phyloP scores from a whole-genome alignment of 352 stramenopile genomes.

The Phytophthora lateralis region DNA sequence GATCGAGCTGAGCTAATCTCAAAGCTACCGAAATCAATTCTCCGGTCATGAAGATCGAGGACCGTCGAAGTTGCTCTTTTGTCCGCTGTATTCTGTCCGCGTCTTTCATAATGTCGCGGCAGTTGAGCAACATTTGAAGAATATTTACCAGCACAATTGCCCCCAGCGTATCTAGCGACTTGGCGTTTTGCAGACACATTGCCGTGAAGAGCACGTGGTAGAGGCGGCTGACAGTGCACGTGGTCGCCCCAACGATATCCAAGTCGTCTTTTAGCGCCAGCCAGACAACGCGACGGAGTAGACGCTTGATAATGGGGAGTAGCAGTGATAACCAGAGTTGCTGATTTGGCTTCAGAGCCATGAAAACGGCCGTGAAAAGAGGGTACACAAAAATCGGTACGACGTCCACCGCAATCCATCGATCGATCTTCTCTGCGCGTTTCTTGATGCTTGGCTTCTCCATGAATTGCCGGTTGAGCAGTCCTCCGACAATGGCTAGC shows the following conservation, averaged over 20 bases:
- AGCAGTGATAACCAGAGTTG: constrained; percentile 39
- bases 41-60: not conserved
- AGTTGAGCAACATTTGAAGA: constrained; percentile 18
- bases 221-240: constrained; percentile 22
- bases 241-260: constrained; percentile 31
- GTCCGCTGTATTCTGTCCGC: not conserved
- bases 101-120: constrained; percentile 20
- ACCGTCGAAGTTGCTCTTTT: not conserved
- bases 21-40: constrained; percentile 7
- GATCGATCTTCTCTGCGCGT: constrained; percentile 9
- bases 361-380: constrained; percentile 36
- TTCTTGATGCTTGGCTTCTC: constrained; percentile 4
- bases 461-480: constrained; percentile 6
- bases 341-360: constrained; percentile 13
- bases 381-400: constrained; percentile 39
- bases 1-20: not conserved
- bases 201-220: constrained; percentile 48
- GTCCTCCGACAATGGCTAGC: constrained; percentile 7
- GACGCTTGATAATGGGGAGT: constrained; percentile 35
- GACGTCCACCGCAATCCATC: constrained; percentile 19
- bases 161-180: constrained; percentile 32
- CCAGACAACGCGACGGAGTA: constrained; percentile 27
- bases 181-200: constrained; percentile 44
- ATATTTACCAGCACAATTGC: constrained; percentile 31
- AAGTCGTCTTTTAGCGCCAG: constrained; percentile 22